Evolutionary conservation across 2,329 filamentous ascomycete genomes (phyloP).

Genomic region (Pseudocercospora fijiensis): DNA sequence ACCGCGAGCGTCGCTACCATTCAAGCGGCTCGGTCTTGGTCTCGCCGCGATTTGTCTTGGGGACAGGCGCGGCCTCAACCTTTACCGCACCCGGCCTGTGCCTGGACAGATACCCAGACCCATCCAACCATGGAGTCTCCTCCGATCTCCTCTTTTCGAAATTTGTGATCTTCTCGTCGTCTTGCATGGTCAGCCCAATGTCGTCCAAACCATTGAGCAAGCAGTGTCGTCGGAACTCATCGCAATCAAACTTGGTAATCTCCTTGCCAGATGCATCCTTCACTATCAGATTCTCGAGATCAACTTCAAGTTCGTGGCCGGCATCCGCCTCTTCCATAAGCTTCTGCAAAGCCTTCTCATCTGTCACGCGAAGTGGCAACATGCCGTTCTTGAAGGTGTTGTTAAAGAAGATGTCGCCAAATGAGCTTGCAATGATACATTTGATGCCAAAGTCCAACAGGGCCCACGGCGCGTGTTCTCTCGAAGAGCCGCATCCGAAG

Average conservation of each 20-base stretch:
- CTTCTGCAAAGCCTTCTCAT: constrained; percentile 63
- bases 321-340: constrained; percentile 76
- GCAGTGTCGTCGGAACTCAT: constrained; percentile 93
- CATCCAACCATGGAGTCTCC: constrained; percentile 89
- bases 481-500: constrained; percentile 89
- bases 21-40: constrained; percentile 81
- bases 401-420: constrained; percentile 96
- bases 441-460: constrained; percentile 95
- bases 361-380: constrained; percentile 77
- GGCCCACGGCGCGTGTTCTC: constrained; percentile 97
- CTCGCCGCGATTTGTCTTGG: constrained; percentile 85
- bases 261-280: constrained; percentile 71
- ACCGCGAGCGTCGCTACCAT: constrained; percentile 59
- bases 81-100: constrained; percentile 59
- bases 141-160: constrained; percentile 77
- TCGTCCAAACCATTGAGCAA: constrained; percentile 91
- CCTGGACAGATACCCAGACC: constrained; percentile 71
- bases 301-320: constrained; percentile 82
- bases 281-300: constrained; percentile 81
- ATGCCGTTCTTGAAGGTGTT: constrained; percentile 99
- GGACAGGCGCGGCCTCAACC: constrained; percentile 67
- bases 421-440: constrained; percentile 85
- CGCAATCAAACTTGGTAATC: constrained; percentile 79
- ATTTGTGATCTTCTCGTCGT: constrained; percentile 80
- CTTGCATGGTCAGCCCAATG: constrained; percentile 90